phyloP scores from a whole-genome alignment of 371 early-diverging fungal species.

The Circinella minor region DNA sequence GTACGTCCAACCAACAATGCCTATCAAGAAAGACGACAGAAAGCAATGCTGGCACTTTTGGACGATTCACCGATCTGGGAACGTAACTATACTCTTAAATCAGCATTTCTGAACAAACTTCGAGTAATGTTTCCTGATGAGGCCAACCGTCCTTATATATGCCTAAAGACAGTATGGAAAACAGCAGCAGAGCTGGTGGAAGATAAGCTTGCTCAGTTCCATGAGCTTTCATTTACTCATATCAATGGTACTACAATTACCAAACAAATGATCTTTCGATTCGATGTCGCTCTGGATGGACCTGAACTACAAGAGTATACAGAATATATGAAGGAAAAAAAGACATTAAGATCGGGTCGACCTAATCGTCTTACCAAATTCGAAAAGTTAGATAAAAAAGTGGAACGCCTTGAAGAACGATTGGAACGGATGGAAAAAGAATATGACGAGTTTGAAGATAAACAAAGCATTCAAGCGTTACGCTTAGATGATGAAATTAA shows the following conservation, averaged over 20 bases:
- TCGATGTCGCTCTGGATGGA: constrained; percentile 23
- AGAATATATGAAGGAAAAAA: constrained; percentile 14
- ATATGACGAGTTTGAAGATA: not conserved
- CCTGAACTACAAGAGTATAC: constrained; percentile 22
- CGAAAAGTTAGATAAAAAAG: constrained; percentile 8
- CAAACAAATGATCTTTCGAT: constrained; percentile 17
- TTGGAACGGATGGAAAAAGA: constrained; percentile 30
- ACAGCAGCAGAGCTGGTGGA: constrained; percentile 13
- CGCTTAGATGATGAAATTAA: constrained; percentile 13
- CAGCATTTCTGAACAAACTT: not conserved
- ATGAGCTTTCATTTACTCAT: not conserved
- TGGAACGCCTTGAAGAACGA: constrained; percentile 34
- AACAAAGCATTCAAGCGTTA: constrained; percentile 11
- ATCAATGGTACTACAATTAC: constrained; percentile 9
- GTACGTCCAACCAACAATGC: not conserved
- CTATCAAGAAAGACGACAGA: constrained; percentile 31
- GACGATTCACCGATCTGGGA: constrained; percentile 26
- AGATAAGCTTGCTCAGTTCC: constrained; percentile 13
- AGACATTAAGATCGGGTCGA: not conserved
- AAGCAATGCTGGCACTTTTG: constrained; percentile 20
- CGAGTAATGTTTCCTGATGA: constrained; percentile 11
- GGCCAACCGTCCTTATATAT: not conserved
- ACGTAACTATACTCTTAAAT: constrained; percentile 7
- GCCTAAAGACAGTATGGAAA: constrained; percentile 25
- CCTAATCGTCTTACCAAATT: constrained; percentile 6